Evolutionary conservation across 73 alveolate species (phyloP).

Genomic region (Paramecium caudatum): DNA sequence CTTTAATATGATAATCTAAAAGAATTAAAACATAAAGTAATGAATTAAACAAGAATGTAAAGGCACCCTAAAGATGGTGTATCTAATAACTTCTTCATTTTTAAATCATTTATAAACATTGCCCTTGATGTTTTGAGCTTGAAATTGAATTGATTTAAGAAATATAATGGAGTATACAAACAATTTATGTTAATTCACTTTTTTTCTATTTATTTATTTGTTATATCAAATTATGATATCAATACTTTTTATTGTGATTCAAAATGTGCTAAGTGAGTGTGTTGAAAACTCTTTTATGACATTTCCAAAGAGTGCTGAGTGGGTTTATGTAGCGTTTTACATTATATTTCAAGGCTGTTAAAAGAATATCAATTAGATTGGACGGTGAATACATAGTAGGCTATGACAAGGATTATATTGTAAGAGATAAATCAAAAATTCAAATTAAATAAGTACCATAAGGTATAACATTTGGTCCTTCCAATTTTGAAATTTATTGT

Average conservation of each 20-base stretch:
- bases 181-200: no score
- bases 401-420: constrained; percentile 11
- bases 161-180: no score
- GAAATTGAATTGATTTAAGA: no score
- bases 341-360: not conserved
- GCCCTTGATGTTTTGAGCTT: no score
- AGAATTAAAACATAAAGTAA: no score
- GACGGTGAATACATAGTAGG: constrained; percentile 38
- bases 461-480: constrained; percentile 19
- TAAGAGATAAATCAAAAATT: constrained; percentile 41
- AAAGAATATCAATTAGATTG: constrained; percentile 17
- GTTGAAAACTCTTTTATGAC: constrained; percentile 9
- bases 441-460: constrained; percentile 38
- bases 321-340: not conserved
- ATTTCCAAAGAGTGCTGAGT: not conserved
- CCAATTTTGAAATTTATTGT: constrained; percentile 33
- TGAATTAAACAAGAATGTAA: no score
- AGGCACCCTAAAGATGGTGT: no score
- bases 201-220: no score
- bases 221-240: no score
- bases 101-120: no score
- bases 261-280: not conserved
- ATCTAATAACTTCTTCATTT: no score
- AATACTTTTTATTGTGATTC: not conserved
- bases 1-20: no score